These are phyloP conservation scores for Paramecium biaurelia DNA, from an alignment of 73 alveolate species.

Conservation along the genomic window DNA sequence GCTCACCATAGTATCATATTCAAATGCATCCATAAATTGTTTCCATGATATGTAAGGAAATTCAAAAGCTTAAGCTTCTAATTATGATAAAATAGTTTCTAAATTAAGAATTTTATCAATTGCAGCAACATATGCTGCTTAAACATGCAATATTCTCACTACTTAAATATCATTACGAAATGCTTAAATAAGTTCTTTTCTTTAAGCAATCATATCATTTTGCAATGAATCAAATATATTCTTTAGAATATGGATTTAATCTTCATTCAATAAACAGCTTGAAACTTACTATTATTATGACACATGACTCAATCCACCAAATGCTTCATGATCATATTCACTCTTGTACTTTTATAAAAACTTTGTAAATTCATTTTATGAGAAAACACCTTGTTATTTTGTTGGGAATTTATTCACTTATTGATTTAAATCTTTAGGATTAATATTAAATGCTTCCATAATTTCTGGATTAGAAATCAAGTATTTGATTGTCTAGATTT, in stretches of 20 bases:
- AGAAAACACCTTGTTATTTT: neutral
- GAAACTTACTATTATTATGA: neutral
- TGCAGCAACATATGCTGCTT: conserved; percentile 54
- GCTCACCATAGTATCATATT: conserved; percentile 13
- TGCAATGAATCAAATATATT: conserved; percentile 28
- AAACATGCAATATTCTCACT: conserved; percentile 50
- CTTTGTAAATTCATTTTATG: neutral
- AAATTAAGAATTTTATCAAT: conserved; percentile 55
- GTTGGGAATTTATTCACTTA: conserved; percentile 34
- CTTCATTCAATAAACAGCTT: conserved; percentile 31
- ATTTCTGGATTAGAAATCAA: conserved; percentile 33
- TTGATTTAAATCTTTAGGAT: conserved; percentile 1
- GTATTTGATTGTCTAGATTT: neutral
- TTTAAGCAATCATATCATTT: conserved; percentile 42
- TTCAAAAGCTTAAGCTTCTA: conserved; percentile 52
- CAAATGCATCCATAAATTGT: conserved; percentile 51
- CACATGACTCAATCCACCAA: conserved; percentile 52
- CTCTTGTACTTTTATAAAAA: neutral
- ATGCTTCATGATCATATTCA: conserved; percentile 36
- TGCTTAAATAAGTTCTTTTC: conserved; percentile 23
- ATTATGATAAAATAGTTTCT: conserved; percentile 41
- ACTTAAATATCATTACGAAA: conserved; percentile 55
- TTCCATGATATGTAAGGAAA: conserved; percentile 49
- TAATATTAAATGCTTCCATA: conserved; percentile 17
- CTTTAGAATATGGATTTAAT: conserved; percentile 21